Evolutionary conservation across 2,329 filamentous ascomycete genomes (phyloP).

Genomic region (Teratosphaeria nubilosa): DNA sequence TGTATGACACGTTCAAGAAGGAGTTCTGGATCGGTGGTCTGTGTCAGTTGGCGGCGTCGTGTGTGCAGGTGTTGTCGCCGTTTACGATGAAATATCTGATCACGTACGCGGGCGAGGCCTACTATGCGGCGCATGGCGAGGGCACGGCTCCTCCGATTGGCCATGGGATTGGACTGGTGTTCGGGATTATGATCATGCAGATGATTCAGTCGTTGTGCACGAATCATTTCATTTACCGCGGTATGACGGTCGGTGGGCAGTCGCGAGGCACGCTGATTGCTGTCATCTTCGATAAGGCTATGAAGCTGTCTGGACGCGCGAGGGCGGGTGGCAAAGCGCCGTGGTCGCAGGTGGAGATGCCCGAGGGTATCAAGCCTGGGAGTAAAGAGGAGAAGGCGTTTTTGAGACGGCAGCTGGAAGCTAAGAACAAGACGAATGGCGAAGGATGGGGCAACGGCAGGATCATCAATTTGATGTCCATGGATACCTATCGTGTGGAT

Average conservation of each 20-base stretch:
- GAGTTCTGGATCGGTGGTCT: conserved; percentile 81
- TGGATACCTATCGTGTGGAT: conserved; percentile 87
- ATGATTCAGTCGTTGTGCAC: conserved; percentile 67
- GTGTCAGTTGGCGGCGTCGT: conserved; percentile 61
- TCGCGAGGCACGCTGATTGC: conserved; percentile 71
- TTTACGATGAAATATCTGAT: conserved; percentile 83
- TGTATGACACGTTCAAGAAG: conserved; percentile 75
- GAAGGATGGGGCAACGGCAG: conserved; percentile 86
- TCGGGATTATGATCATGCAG: conserved; percentile 82
- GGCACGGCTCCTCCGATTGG: conserved; percentile 58
- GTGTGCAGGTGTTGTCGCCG: conserved; percentile 69
- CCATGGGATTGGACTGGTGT: conserved; percentile 67
- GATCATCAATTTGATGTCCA: conserved; percentile 88
- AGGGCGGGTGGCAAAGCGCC: conserved; percentile 63
- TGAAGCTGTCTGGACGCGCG: conserved; percentile 78
- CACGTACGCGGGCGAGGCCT: conserved; percentile 71
- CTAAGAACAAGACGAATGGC: conserved; percentile 50
- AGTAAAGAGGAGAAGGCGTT: conserved; percentile 42
- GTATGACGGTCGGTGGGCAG: conserved; percentile 86
- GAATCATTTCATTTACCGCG: conserved; percentile 86
- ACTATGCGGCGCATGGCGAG: conserved; percentile 45
- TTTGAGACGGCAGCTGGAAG: conserved; percentile 37
- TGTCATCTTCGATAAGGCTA: conserved; percentile 83
- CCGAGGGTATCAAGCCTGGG: conserved; percentile 36
- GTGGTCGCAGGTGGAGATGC: conserved; percentile 24